Evolutionary conservation across 129 eudicot genomes (phyloP), one percentile per base, ranked within the genome.

Genomic region (Deinandra increscens): DNA sequence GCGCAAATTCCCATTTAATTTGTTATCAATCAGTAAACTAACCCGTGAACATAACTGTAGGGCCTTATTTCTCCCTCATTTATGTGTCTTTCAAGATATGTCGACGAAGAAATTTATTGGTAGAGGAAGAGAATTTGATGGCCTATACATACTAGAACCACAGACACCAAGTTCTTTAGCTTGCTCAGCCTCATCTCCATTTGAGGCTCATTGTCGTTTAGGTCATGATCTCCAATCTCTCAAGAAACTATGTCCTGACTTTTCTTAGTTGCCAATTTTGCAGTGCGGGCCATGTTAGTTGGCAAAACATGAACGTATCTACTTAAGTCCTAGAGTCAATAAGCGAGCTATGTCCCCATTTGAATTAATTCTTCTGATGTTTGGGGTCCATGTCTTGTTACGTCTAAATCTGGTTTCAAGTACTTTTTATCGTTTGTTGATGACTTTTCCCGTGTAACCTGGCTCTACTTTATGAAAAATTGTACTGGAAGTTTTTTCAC

Each of bases 191-290:
- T 2, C 3, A 37, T 46, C 71, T 66, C 39, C 41, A 43, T 66
- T 66, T 46, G 41, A 45, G 41, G 29, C 29, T 13, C 26, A 66
- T 66, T 66, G 59, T 46, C 41, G 42, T 7, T 43, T 43, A 43
- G 49, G 49, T 43, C 49, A 43, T 43, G 13, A n/a, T 9, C 11
- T 43, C 14, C 13, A 43, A 3, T 3, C 13, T 43, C 11, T 43
- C 10, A 43, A 43, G 49, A 43, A 43, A 9, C 12, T 43, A 9
- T 43, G 49, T 43, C 49, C 49, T 5, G 49, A 43, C 4, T 43
- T 43, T 11, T 43, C 49, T 11, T 7, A 11, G 8, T 43, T 43
- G 11, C 11, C 49, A 0, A 7, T 14, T 43, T 43, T 43, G 11
- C 2, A 43, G 0, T 43, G 49, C 11, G 49, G 11, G 49, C 11